These are phyloP conservation scores for Elongisporangium undulatum DNA, from an alignment of 352 stramenopile genomes.

Conservation along the genomic window DNA sequence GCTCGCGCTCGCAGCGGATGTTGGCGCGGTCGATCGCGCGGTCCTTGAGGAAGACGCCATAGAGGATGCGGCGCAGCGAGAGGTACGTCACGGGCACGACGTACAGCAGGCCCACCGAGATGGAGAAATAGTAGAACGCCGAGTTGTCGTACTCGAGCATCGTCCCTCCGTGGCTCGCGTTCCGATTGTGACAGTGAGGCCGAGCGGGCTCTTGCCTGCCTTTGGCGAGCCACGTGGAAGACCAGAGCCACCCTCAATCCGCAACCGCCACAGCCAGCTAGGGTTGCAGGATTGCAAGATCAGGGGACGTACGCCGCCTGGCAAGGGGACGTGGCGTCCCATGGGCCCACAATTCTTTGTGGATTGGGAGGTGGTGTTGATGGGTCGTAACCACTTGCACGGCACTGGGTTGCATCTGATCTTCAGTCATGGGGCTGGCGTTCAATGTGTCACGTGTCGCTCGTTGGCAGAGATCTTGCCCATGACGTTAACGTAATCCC, in stretches of 20 bases:
- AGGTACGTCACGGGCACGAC: slow-evolving; percentile 94
- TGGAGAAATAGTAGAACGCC: slow-evolving; percentile 99
- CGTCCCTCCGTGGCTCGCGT: slow-evolving; percentile 3
- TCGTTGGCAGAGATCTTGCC: not conserved
- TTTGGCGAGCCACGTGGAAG: not conserved
- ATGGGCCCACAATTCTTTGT: not conserved
- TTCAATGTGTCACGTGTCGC: not conserved
- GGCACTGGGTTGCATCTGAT: not conserved
- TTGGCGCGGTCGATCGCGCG: slow-evolving; percentile 80
- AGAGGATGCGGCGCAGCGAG: slow-evolving; percentile 73
- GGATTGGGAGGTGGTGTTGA: not conserved
- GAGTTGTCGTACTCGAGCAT: slow-evolving; percentile 99
- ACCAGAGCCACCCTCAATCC: not conserved
- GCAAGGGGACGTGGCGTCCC: not conserved
- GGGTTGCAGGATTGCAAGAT: not conserved
- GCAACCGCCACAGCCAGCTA: not conserved
- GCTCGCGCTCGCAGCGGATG: slow-evolving; percentile 79
- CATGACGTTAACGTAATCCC: not conserved
- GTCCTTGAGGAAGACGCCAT: slow-evolving; percentile 89
- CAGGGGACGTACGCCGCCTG: not conserved
- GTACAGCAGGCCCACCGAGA: slow-evolving; percentile 96
- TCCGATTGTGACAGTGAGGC: not conserved
- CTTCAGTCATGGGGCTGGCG: not conserved
- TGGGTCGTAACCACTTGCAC: not conserved
- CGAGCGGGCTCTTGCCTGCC: not conserved